These are phyloP conservation scores for Tulasnella sp. DNA, from an alignment of 768 basidiomycete species.

Conservation along the genomic window DNA sequence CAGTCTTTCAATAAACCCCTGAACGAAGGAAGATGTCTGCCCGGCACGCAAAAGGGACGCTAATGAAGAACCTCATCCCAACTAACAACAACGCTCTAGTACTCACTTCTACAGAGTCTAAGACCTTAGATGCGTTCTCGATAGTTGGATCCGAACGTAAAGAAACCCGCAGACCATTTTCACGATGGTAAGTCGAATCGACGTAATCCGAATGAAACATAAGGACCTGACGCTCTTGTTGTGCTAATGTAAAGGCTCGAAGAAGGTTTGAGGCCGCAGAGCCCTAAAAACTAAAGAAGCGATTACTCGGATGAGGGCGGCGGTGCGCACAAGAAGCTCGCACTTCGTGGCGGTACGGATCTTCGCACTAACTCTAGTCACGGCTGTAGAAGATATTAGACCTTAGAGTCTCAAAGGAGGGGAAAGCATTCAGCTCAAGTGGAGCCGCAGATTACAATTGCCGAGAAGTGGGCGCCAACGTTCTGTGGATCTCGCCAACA, in stretches of 20 bases:
- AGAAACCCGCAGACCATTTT: conserved; percentile 30
- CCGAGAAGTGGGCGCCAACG: conserved; percentile 62
- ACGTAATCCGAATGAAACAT: not conserved
- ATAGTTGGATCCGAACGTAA: conserved; percentile 27
- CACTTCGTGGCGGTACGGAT: conserved; percentile 53
- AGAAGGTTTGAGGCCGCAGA: conserved; percentile 32
- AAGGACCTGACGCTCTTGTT: not conserved
- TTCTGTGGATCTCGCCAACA: conserved; percentile 44
- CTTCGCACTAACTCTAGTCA: conserved; percentile 43
- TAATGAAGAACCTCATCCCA: conserved; percentile 33
- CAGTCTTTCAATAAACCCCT: no score
- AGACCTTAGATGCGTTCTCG: conserved; percentile 50
- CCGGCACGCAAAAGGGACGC: no score
- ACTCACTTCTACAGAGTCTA: conserved; percentile 39
- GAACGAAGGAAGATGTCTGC: no score
- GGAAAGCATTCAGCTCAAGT: conserved; percentile 14
- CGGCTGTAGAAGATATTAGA: conserved; percentile 35
- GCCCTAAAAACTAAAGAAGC: not conserved
- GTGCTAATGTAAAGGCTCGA: conserved; percentile 35
- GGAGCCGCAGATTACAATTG: conserved; percentile 32
- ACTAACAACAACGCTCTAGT: conserved; percentile 46
- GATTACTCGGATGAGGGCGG: conserved; percentile 11
- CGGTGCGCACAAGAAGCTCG: conserved; percentile 18
- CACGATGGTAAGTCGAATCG: conserved; percentile 43
- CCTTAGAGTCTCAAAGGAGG: conserved; percentile 22